phyloP scores from a whole-genome alignment of 768 basidiomycete genomes.

The Hygrocybe punicea region DNA sequence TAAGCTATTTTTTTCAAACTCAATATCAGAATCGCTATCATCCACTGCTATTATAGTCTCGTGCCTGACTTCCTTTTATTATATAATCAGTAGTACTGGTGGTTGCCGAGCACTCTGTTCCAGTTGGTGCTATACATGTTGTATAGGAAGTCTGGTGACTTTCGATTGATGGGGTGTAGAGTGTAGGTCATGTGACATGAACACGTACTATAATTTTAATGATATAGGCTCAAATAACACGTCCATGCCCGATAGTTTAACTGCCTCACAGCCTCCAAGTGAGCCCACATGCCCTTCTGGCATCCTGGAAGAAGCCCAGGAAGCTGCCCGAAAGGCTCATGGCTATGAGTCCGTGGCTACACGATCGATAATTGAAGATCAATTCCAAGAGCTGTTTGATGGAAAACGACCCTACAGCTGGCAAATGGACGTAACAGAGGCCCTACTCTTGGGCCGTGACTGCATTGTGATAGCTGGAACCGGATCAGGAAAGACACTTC shows the following conservation, averaged over 20 bases:
- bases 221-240: neutral
- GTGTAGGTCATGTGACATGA: neutral
- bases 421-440: slow-evolving; percentile 41
- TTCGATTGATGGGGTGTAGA: neutral
- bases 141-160: too few species aligned
- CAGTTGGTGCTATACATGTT: neutral
- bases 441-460: slow-evolving; percentile 24
- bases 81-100: too few species aligned
- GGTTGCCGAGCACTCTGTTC: slow-evolving; percentile 1
- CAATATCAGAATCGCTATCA: too few species aligned
- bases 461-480: slow-evolving; percentile 35
- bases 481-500: slow-evolving; percentile 38
- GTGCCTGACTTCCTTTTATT: too few species aligned
- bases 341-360: slow-evolving; percentile 15
- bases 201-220: neutral
- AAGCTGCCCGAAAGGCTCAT: neutral
- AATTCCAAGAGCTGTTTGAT: slow-evolving; percentile 11
- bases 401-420: slow-evolving; percentile 30
- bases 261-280: neutral
- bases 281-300: neutral
- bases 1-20: too few species aligned
- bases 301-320: neutral
- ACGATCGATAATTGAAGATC: slow-evolving; percentile 11
- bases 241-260: neutral
- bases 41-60: too few species aligned